phyloP scores from a whole-genome alignment of 345 rosid genomes.

The Iberis pinnata region DNA sequence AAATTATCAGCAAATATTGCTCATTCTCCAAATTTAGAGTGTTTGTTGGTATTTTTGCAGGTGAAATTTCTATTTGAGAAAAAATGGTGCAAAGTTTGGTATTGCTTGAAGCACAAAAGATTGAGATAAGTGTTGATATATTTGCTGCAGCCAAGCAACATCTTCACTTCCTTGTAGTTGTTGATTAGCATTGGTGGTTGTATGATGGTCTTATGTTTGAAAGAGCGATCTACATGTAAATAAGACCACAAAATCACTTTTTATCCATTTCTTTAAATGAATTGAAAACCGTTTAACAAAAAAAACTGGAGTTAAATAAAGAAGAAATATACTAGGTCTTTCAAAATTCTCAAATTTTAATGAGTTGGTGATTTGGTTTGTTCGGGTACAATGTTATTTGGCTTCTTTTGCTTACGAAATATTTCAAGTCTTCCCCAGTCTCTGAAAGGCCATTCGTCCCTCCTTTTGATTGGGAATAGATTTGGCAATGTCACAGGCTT shows the following conservation, averaged over 20 bases:
- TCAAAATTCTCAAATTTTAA: too few relatives aligned
- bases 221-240: constrained; percentile 65
- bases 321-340: background rate
- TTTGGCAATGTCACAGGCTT: constrained; percentile 98
- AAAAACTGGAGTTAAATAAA: too few relatives aligned
- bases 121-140: constrained; percentile 54
- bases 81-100: too few relatives aligned
- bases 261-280: too few relatives aligned
- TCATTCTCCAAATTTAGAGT: too few relatives aligned
- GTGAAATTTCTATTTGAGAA: too few relatives aligned
- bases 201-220: constrained; percentile 71
- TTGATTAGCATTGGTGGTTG: constrained; percentile 67
- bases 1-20: too few relatives aligned
- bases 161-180: constrained; percentile 59
- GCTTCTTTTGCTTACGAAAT: constrained; percentile 89
- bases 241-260: too few relatives aligned
- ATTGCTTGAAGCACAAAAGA: constrained; percentile 70
- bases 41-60: too few relatives aligned
- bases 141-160: constrained; percentile 63
- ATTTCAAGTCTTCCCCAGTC: constrained; percentile 35
- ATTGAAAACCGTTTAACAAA: too few relatives aligned
- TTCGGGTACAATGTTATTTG: constrained; percentile 82
- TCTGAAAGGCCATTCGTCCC: constrained; percentile 63
- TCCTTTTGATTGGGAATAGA: constrained; percentile 97
- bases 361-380: constrained; percentile 21